Base-by-base conservation (phyloP, 2,329 filamentous ascomycete species). In the Orbilia quercus region DNA sequence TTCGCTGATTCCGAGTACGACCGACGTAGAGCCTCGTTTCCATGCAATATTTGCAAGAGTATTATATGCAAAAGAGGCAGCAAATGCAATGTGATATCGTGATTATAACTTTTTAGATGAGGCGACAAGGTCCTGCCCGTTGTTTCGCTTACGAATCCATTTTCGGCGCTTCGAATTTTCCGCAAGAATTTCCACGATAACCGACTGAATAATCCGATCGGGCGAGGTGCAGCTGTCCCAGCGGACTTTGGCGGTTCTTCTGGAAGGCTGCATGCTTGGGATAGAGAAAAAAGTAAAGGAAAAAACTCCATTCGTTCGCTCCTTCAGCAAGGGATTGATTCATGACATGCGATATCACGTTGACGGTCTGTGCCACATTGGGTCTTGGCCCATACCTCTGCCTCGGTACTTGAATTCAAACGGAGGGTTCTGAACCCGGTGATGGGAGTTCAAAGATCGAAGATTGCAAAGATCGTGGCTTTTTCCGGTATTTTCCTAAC, bases 131-230 rank as follows among this genome's bases (percentile, higher is more conserved):
- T 57, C 42, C 12, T 16, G 45, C 36, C 53, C 38, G 53, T 60
- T 60, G 50, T 22, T 67, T 73, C 69, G 69, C 69, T 73, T 73
- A 73, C 54, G 54, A 66, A 65, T 60, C 60, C 65, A 66, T 66
- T 73, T 73, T 54, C 48, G 60, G 69, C 60, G 60, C 60, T 59
- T 66, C 55, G 69, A 71, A 73, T 73, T 73, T 73, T 73, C 69
- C 69, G 69, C 60, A 73, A 58, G 47, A 69, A 65, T 57, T 58
- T 48, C 69, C 69, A 73, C 69, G 69, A 73, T 73, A 73, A 65
- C 69, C 69, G 69, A 73, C 60, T 57, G 60, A 73, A 73, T 64
- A 73, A 73, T 73, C 69, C 69, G 69, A 73, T 73, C 69, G 48
- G 69, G 69, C 31, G 44, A 66, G 60, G 57, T 73, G 69, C 69